Base-by-base conservation (phyloP, 257 asterid species). In the Plectranthus barbatus region DNA sequence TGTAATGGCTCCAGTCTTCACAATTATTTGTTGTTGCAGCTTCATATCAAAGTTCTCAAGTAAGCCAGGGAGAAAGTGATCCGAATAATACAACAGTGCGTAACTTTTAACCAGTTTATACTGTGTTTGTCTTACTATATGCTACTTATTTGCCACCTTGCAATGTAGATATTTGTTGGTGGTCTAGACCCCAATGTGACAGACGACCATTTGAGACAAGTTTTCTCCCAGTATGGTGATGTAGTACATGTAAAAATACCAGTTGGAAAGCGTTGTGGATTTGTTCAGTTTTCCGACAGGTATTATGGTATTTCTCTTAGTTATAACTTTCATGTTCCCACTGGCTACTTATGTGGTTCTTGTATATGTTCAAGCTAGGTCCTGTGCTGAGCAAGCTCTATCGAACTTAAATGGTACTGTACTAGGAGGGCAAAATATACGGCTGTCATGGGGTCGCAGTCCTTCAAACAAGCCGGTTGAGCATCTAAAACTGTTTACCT, bases 361-460 rank as follows among this genome's bases (percentile, higher is more conserved):
- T 42, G 37, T n/a, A 23, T 36, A 37, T 59, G 62, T 66, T 53
- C 14, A 19, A 48, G 39, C 19, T 66, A 84, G 95, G 82, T 65
- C 82, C 55, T 81, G 74, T 64, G 97, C 97, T 18, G 97, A 90
- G 76, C 88, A 80, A 54, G 95, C 97, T 44, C 45, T 90, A 49
- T 36, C 79, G 56, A 77, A 60, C 79, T 77, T 90, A 66, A 82
- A 90, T 60, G 97, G 95, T 18, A 71, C 86, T 36, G 72, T 60
- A 64, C 56, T 90, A 68, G 97, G 97, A 56, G 94, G 86, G 23
- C 94, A 84, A 71, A 86, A 53, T 44, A 76, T 90, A 72, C 86
- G 97, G 42, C 97, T 90, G 60, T 90, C 97, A 6, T 90, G 97
- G 97, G 97, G 97, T 13, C 97, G 90, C 64, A 90, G 87, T 72